phyloP scores from a whole-genome alignment of 2,329 filamentous ascomycete species.

The Endoconidiophora laricicola region DNA sequence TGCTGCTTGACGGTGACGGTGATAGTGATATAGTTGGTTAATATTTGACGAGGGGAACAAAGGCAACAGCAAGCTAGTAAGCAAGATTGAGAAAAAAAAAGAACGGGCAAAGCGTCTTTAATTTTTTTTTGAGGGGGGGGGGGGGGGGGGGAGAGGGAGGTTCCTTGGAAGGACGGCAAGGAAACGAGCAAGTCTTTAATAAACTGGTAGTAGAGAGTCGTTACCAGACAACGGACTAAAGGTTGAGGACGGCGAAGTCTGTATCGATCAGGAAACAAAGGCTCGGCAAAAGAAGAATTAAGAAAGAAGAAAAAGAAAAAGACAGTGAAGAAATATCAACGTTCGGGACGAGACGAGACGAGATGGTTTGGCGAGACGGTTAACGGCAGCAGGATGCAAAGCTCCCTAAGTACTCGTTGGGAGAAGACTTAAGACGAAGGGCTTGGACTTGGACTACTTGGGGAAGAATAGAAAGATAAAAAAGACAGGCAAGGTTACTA shows the following conservation, averaged over 20 bases:
- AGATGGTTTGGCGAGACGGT: slow-evolving; percentile 11
- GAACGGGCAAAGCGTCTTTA: not conserved
- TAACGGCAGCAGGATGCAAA: slow-evolving; percentile 13
- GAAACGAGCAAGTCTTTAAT: too few species aligned
- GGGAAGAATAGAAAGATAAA: not conserved
- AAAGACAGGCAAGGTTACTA: not conserved
- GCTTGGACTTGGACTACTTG: too few species aligned
- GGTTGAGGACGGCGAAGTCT: not conserved
- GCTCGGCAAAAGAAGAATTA: not conserved
- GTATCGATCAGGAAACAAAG: not conserved
- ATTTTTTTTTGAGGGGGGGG: too few species aligned
- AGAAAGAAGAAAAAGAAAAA: not conserved
- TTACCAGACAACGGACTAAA: too few species aligned
- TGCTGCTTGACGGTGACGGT: too few species aligned
- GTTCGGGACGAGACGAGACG: slow-evolving; percentile 12
- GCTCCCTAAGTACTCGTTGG: slow-evolving; percentile 10
- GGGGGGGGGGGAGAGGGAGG: not conserved
- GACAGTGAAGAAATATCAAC: slow-evolving; percentile 4
- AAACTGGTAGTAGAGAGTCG: too few species aligned
- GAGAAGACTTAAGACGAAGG: too few species aligned
- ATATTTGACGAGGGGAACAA: not conserved
- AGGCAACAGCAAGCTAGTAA: not conserved
- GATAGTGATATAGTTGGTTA: too few species aligned
- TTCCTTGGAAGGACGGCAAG: too few species aligned
- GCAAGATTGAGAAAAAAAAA: not conserved